Conservation (phyloP, 345 rosid genomes). For the Cardamine resedifolia region DNA sequence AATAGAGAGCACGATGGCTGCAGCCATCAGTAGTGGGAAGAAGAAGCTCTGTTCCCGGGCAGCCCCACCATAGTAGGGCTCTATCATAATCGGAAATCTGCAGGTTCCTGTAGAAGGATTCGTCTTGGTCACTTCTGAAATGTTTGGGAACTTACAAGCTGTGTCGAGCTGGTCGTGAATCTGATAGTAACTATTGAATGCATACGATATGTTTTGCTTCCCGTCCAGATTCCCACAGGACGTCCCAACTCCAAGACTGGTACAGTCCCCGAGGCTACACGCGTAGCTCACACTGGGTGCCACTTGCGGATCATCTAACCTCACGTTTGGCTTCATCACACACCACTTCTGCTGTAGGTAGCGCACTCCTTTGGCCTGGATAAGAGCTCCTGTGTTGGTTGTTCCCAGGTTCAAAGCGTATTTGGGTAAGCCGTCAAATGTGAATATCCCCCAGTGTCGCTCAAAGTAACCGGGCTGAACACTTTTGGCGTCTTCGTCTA, state of each 20-base stretch:
- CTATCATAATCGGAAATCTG: constrained; percentile 63
- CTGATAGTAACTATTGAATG: constrained; percentile 93
- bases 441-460: constrained; percentile 85
- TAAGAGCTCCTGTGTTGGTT: constrained; percentile 61
- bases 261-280: constrained; percentile 78
- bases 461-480: constrained; percentile 86
- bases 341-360: constrained; percentile 77
- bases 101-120: constrained; percentile 67
- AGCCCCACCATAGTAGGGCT: constrained; percentile 67
- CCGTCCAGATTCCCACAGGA: constrained; percentile 66
- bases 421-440: constrained; percentile 69
- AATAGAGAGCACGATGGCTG: constrained; percentile 17
- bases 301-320: constrained; percentile 63
- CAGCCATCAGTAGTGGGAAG: constrained; percentile 20
- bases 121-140: constrained; percentile 53
- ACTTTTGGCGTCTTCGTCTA: constrained; percentile 89
- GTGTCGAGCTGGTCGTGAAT: constrained; percentile 62
- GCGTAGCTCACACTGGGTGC: constrained; percentile 78
- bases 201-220: constrained; percentile 71
- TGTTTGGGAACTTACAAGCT: constrained; percentile 79
- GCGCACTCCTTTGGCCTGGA: constrained; percentile 53
- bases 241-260: constrained; percentile 84
- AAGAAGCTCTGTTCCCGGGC: not conserved
- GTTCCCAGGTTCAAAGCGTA: constrained; percentile 80
- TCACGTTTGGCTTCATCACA: constrained; percentile 61